Evolutionary conservation across 2,329 filamentous ascomycete genomes (phyloP).

Genomic region (Arthrinium phaeospermum): DNA sequence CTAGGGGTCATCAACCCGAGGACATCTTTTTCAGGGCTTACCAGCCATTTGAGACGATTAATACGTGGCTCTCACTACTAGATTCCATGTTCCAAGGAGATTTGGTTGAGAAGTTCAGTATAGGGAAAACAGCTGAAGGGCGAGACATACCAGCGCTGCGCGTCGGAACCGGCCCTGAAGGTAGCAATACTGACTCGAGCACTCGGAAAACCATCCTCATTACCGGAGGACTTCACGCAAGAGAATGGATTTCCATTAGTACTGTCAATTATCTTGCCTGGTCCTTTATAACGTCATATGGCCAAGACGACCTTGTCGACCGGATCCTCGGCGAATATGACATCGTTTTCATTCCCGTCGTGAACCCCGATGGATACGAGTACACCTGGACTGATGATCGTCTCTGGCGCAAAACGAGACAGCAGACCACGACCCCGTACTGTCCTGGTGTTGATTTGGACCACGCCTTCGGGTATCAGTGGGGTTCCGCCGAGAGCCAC

Average conservation of each 20-base stretch:
- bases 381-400: slow-evolving; percentile 93
- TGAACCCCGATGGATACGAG: slow-evolving; percentile 93
- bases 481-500: slow-evolving; percentile 71
- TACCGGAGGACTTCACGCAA: slow-evolving; percentile 85
- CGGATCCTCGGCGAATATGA: slow-evolving; percentile 84
- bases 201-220: slow-evolving; percentile 80
- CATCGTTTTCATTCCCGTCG: slow-evolving; percentile 83
- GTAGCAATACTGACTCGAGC: slow-evolving; percentile 45
- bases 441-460: slow-evolving; percentile 91
- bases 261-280: slow-evolving; percentile 92
- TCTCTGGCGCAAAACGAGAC: slow-evolving; percentile 93
- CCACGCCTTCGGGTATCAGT: slow-evolving; percentile 82
- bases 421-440: slow-evolving; percentile 80
- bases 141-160: slow-evolving; percentile 84
- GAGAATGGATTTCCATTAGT: slow-evolving; percentile 95
- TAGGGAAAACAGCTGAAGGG: slow-evolving; percentile 88
- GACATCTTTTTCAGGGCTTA: slow-evolving; percentile 93
- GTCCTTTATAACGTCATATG: slow-evolving; percentile 83
- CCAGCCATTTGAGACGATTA: slow-evolving; percentile 80
- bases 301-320: slow-evolving; percentile 73
- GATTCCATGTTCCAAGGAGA: slow-evolving; percentile 79
- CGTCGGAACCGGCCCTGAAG: slow-evolving; percentile 60
- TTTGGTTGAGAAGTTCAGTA: slow-evolving; percentile 72
- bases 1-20: slow-evolving; percentile 49
- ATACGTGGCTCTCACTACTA: slow-evolving; percentile 90